Percentiles rank a stretch among this genome's conserved stretches.
phyloP scores from a whole-genome alignment of 129 eudicot species.

The carrot (Daucus carota) region DNA sequence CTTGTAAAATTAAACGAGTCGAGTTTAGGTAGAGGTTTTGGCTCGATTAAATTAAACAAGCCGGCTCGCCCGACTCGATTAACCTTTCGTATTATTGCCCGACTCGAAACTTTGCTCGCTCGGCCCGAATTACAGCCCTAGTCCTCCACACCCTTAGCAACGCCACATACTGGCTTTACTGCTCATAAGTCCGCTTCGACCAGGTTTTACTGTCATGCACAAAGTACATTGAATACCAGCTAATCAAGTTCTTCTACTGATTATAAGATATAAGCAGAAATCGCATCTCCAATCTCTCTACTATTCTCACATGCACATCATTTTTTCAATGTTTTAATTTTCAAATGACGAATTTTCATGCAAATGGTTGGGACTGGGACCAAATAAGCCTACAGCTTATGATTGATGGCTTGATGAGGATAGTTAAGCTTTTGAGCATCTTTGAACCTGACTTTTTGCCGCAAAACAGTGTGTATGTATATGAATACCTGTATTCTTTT shows the following conservation, averaged over 20 bases:
- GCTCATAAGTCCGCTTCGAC: neutral
- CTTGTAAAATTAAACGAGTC: too few species aligned
- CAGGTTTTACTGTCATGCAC: neutral
- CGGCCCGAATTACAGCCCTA: too few species aligned
- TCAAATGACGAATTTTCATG: neutral
- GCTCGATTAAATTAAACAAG: too few species aligned
- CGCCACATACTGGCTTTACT: neutral
- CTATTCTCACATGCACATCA: neutral
- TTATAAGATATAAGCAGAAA: too few species aligned
- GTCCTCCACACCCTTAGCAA: neutral
- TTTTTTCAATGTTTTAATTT: neutral
- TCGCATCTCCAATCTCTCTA: neutral
- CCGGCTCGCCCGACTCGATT: too few species aligned
- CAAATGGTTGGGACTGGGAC: neutral
- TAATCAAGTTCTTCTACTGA: neutral
- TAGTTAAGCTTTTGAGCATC: neutral
- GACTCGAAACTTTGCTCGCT: too few species aligned
- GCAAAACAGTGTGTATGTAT: constrained; percentile 4
- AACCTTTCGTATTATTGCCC: too few species aligned
- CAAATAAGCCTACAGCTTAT: neutral
- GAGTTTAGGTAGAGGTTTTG: too few species aligned
- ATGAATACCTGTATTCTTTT: neutral
- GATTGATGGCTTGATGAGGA: neutral
- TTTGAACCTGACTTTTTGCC: constrained; percentile 8
- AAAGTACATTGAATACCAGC: neutral